Conservation (phyloP, 2,329 filamentous ascomycete species). For the Penicillium griseofulvum region DNA sequence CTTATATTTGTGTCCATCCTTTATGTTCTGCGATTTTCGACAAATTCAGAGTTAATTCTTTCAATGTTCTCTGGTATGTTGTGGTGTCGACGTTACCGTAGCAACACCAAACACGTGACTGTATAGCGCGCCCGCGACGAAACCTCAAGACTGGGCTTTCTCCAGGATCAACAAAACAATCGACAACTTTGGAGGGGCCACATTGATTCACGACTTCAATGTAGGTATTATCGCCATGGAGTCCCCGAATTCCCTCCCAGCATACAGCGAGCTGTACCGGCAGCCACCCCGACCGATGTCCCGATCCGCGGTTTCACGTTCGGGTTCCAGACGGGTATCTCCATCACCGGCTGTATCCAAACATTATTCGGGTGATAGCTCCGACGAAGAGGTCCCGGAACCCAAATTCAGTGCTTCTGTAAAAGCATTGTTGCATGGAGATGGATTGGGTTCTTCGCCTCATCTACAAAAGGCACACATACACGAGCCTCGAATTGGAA, state of each 20-base stretch:
- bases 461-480: constrained; percentile 30
- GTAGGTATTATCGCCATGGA: constrained; percentile 30
- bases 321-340: constrained; percentile 34
- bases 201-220: constrained; percentile 30
- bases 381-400: constrained; percentile 87
- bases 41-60: neutral
- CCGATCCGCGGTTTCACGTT: constrained; percentile 37
- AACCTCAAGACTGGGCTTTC: constrained; percentile 17
- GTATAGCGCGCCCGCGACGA: constrained; percentile 15
- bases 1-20: neutral
- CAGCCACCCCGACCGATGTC: constrained; percentile 39
- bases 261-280: constrained; percentile 36
- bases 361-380: constrained; percentile 68
- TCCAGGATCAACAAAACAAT: constrained; percentile 26
- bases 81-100: constrained; percentile 14
- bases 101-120: constrained; percentile 20
- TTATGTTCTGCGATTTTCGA: neutral
- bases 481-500: constrained; percentile 25
- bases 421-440: constrained; percentile 70
- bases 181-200: constrained; percentile 22
- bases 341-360: constrained; percentile 28
- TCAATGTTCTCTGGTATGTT: constrained; percentile 8
- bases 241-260: constrained; percentile 39
- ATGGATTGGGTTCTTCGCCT: constrained; percentile 52
- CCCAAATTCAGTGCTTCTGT: constrained; percentile 92